Evolutionary conservation across 1,284 basidiomycete genomes (phyloP).

Genomic region (Ustilago bromivora): DNA sequence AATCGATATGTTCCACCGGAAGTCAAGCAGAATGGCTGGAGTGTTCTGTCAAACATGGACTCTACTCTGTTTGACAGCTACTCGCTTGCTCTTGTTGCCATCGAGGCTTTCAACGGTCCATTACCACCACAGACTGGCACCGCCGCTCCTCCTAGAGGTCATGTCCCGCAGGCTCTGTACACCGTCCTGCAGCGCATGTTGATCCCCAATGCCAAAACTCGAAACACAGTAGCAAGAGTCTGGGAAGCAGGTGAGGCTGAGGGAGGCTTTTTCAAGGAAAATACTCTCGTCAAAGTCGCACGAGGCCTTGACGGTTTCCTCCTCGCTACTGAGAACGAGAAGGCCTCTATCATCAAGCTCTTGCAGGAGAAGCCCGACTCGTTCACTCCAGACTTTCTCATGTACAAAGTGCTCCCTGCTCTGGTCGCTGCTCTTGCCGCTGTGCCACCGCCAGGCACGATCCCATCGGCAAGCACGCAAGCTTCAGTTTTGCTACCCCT

Average conservation of each 20-base stretch:
- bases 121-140: slow-evolving; percentile 76
- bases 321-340: slow-evolving; percentile 84
- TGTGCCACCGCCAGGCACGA: slow-evolving; percentile 44
- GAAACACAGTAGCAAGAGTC: slow-evolving; percentile 75
- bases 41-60: slow-evolving; percentile 34
- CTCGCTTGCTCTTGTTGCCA: slow-evolving; percentile 55
- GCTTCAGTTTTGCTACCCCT: slow-evolving; percentile 59
- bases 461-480: slow-evolving; percentile 47
- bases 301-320: slow-evolving; percentile 87
- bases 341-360: slow-evolving; percentile 73
- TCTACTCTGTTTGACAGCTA: slow-evolving; percentile 60
- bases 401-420: slow-evolving; percentile 87
- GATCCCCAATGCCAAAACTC: slow-evolving; percentile 84
- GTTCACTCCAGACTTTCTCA: slow-evolving; percentile 86
- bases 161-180: slow-evolving; percentile 83
- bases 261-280: slow-evolving; percentile 84
- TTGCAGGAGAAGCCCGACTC: slow-evolving; percentile 54
- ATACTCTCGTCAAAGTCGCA: slow-evolving; percentile 87
- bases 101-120: slow-evolving; percentile 62
- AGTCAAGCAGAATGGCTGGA: slow-evolving; percentile 87
- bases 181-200: slow-evolving; percentile 86
- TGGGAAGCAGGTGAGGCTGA: slow-evolving; percentile 65
- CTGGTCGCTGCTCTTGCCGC: slow-evolving; percentile 79
- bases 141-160: slow-evolving; percentile 79
- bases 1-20: slow-evolving; percentile 78